phyloP scores from a whole-genome alignment of 2,329 filamentous ascomycete genomes.

The Sclerotinia spermophila region DNA sequence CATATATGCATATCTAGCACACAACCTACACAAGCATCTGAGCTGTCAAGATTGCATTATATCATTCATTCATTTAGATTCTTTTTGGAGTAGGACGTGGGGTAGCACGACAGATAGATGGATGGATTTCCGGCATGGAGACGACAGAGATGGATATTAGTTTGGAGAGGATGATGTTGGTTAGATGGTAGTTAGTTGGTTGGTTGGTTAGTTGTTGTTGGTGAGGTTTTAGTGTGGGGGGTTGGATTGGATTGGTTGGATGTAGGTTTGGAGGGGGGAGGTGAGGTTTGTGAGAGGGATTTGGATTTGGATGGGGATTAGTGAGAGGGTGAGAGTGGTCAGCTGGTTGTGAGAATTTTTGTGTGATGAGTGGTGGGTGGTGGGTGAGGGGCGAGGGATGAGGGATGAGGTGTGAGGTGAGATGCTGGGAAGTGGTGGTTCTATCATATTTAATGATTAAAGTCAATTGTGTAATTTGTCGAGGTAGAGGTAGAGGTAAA shows the following conservation, averaged over 20 bases:
- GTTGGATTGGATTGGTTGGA: neutral
- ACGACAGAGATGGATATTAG: neutral
- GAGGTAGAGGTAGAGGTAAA: neutral
- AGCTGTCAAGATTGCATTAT: neutral
- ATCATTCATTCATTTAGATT: too few relatives aligned
- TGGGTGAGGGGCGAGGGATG: too few relatives aligned
- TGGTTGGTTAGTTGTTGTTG: neutral
- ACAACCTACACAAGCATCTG: neutral
- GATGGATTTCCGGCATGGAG: neutral
- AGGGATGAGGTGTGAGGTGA: neutral
- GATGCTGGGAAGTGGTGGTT: neutral
- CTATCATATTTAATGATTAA: neutral
- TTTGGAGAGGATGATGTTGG: neutral
- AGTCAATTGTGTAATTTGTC: neutral
- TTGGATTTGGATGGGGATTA: neutral
- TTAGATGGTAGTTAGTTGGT: too few relatives aligned
- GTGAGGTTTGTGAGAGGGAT: too few relatives aligned
- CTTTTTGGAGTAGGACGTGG: neutral
- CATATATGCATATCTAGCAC: neutral
- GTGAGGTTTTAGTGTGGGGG: neutral
- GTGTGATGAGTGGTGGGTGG: neutral
- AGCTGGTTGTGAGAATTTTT: neutral
- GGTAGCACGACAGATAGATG: neutral
- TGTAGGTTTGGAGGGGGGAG: neutral
- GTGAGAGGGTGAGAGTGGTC: neutral